Conservation (phyloP, 129 eudicot species). For the Ambrosia trifida region DNA sequence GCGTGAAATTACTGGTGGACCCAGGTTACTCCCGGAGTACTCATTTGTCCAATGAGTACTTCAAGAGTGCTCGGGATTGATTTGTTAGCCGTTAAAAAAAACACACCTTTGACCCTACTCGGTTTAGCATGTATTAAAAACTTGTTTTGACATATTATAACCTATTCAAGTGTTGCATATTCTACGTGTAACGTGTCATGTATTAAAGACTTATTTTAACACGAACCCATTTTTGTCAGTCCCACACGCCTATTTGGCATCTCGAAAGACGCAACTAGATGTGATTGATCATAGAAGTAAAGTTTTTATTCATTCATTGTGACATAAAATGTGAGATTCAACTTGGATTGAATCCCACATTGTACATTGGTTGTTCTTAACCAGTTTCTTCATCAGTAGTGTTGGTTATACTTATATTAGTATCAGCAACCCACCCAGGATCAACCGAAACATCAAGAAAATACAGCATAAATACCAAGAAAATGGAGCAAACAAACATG, state of each 20-base stretch:
- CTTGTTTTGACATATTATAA: too few relatives aligned
- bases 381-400: constrained; percentile 21
- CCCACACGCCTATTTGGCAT: neutral
- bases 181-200: too few relatives aligned
- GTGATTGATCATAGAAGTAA: neutral
- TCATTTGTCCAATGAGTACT: too few relatives aligned
- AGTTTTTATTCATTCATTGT: neutral
- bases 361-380: neutral
- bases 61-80: too few relatives aligned
- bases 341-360: constrained; percentile 23
- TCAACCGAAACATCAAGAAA: constrained; percentile 57
- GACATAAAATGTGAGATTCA: constrained; percentile 14
- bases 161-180: too few relatives aligned
- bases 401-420: neutral
- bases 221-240: neutral
- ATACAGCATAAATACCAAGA: constrained; percentile 57
- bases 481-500: constrained; percentile 58
- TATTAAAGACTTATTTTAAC: neutral
- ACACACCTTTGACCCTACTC: too few relatives aligned
- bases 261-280: neutral
- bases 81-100: too few relatives aligned
- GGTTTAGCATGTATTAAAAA: neutral
- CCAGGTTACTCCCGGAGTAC: too few relatives aligned
- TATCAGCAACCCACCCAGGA: constrained; percentile 35
- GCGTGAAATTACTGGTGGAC: too few relatives aligned